Percentiles rank a stretch among this genome's conserved stretches.
phyloP scores from a whole-genome alignment of 257 asterid species.

The Leonotis leonurus region DNA sequence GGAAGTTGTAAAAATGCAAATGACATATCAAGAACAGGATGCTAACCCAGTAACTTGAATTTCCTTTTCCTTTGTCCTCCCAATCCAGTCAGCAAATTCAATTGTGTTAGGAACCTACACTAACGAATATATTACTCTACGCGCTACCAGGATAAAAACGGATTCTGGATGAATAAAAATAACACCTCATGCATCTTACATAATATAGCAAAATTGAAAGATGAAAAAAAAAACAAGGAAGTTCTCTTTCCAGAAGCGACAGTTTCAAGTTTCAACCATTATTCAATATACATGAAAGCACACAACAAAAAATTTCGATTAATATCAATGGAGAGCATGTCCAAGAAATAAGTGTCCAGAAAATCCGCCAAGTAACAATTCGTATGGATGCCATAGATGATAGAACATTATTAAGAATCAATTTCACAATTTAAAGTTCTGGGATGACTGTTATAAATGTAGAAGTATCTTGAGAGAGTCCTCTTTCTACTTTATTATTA shows the following conservation, averaged over 20 bases:
- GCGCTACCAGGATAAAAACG: slow-evolving; percentile 1
- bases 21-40: slow-evolving; percentile 14
- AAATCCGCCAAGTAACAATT: neutral
- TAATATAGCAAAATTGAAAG: neutral
- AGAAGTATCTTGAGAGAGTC: neutral
- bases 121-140: slow-evolving; percentile 7
- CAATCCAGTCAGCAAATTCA: slow-evolving; percentile 99
- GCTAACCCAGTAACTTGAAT: slow-evolving; percentile 93
- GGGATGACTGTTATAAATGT: neutral
- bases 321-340: neutral
- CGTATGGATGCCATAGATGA: neutral
- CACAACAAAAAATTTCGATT: slow-evolving; percentile 4
- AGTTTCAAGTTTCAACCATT: neutral
- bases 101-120: slow-evolving; percentile 87
- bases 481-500: no score
- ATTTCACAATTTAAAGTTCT: neutral
- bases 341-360: neutral
- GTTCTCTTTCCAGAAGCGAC: neutral
- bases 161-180: neutral
- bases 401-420: neutral
- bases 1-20: neutral
- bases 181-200: slow-evolving; percentile 5
- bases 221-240: neutral
- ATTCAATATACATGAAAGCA: neutral
- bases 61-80: slow-evolving; percentile 90